Evolutionary conservation across 2,329 filamentous ascomycete genomes (phyloP).

Genomic region (Aspergillus transmontanensis): DNA sequence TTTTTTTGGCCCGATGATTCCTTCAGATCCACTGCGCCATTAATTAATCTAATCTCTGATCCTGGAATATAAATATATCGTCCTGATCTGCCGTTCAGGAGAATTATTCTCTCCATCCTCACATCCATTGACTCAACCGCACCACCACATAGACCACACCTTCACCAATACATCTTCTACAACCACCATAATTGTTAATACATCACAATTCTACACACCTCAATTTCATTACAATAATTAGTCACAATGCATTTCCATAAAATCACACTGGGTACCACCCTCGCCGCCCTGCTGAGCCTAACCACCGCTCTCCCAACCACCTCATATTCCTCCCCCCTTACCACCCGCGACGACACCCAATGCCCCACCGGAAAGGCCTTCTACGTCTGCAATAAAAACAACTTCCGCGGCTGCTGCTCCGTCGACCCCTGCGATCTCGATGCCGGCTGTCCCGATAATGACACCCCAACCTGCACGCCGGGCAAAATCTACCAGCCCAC

Average conservation of each 20-base stretch:
- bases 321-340: not conserved
- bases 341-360: conserved; percentile 8
- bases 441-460: conserved; percentile 3
- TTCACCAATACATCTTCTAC: not conserved
- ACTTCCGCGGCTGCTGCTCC: conserved; percentile 14
- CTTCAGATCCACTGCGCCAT: not conserved
- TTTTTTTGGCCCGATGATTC: not conserved
- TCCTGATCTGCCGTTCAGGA: not conserved
- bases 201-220: not conserved
- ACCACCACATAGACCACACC: not conserved
- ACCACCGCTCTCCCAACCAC: conserved; percentile 6
- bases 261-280: not conserved
- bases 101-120: not conserved
- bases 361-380: conserved; percentile 3
- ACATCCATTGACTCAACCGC: not conserved
- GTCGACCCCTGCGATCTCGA: conserved; percentile 10
- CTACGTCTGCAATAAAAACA: conserved; percentile 7
- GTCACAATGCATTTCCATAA: not conserved
- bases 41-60: not conserved
- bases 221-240: not conserved
- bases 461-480: not conserved
- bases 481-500: conserved; percentile 7
- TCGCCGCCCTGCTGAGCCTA: not conserved
- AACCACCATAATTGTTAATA: not conserved
- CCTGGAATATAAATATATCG: not conserved